Percentiles rank a stretch among this genome's conserved stretches.
Evolutionary conservation across 805 yeast species (phyloP).

Genomic region (Scheffersomyces amazonensis): DNA sequence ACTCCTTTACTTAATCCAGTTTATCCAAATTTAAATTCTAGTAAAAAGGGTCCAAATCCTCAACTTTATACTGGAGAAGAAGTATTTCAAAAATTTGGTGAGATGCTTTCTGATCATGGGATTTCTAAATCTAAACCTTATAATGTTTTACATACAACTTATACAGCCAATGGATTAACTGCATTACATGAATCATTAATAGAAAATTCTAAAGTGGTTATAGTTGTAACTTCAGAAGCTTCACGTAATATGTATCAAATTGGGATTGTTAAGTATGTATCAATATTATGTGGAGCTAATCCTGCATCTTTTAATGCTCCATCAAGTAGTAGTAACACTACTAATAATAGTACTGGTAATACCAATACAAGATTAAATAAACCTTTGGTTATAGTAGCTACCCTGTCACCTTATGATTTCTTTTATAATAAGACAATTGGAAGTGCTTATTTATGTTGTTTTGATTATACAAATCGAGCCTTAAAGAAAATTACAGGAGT

Average conservation of each 20-base stretch:
- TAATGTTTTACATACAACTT: slow-evolving; percentile 55
- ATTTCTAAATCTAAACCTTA: slow-evolving; percentile 26
- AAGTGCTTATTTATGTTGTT: slow-evolving; percentile 56
- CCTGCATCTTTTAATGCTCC: slow-evolving; percentile 25
- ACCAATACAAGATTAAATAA: slow-evolving; percentile 31
- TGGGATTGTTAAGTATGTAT: slow-evolving; percentile 56
- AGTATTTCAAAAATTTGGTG: slow-evolving; percentile 52
- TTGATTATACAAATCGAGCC: slow-evolving; percentile 55
- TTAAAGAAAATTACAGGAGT: slow-evolving; percentile 48
- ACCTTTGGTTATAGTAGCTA: slow-evolving; percentile 58
- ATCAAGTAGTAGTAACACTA: slow-evolving; percentile 6
- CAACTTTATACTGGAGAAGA: slow-evolving; percentile 45
- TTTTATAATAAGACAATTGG: slow-evolving; percentile 53
- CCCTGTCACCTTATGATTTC: slow-evolving; percentile 62
- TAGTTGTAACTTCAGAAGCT: slow-evolving; percentile 56
- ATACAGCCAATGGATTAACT: slow-evolving; percentile 57
- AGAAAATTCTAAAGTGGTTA: slow-evolving; percentile 49
- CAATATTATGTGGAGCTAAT: slow-evolving; percentile 50
- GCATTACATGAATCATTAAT: slow-evolving; percentile 52
- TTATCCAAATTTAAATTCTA: slow-evolving; percentile 15
- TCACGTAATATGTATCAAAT: slow-evolving; percentile 59
- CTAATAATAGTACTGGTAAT: background rate
- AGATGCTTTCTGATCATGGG: slow-evolving; percentile 36
- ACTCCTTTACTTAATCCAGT: slow-evolving; percentile 39
- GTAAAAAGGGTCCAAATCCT: slow-evolving; percentile 2